These are phyloP conservation scores for Fusarium aywerte DNA, from an alignment of 2,329 filamentous ascomycete species.

Conservation along the genomic window DNA sequence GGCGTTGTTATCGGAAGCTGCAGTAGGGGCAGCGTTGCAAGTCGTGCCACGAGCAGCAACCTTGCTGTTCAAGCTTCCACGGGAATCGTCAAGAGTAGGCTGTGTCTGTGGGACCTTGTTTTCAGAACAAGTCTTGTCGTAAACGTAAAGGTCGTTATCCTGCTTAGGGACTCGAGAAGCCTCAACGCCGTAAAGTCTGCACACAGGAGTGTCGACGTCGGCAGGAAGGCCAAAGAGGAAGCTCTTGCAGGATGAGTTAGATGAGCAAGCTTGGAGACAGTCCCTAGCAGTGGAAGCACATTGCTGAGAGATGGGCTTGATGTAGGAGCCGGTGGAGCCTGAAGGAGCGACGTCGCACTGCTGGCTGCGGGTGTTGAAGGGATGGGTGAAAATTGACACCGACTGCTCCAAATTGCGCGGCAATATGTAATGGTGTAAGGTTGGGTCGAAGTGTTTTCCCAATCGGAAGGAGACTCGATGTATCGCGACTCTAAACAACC, in stretches of 20 bases:
- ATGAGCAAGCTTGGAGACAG: conserved; percentile 8
- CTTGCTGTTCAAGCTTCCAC: not conserved
- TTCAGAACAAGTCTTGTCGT: conserved; percentile 11
- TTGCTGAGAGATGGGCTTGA: conserved; percentile 5
- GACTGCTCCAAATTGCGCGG: too few relatives aligned
- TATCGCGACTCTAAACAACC: too few relatives aligned
- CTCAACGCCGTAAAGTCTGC: conserved; percentile 1
- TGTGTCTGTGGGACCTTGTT: conserved; percentile 8
- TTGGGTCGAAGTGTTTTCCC: too few relatives aligned
- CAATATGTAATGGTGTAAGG: too few relatives aligned
- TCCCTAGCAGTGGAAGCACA: not conserved
- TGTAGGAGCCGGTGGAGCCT: not conserved
- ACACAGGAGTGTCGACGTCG: not conserved
- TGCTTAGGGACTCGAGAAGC: conserved; percentile 9
- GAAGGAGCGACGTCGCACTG: conserved; percentile 30
- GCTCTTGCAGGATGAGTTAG: conserved; percentile 10
- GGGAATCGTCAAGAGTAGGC: conserved; percentile 9
- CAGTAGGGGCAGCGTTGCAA: conserved; percentile 13
- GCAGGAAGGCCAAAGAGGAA: conserved; percentile 13
- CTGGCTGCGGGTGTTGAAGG: conserved; percentile 22
- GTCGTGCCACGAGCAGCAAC: not conserved
- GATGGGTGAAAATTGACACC: too few relatives aligned
- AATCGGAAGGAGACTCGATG: too few relatives aligned
- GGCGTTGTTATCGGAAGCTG: not conserved
- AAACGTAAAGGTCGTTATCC: conserved; percentile 1